Conservation (phyloP, 352 stramenopile genomes). For the Phytophthora rubi region DNA sequence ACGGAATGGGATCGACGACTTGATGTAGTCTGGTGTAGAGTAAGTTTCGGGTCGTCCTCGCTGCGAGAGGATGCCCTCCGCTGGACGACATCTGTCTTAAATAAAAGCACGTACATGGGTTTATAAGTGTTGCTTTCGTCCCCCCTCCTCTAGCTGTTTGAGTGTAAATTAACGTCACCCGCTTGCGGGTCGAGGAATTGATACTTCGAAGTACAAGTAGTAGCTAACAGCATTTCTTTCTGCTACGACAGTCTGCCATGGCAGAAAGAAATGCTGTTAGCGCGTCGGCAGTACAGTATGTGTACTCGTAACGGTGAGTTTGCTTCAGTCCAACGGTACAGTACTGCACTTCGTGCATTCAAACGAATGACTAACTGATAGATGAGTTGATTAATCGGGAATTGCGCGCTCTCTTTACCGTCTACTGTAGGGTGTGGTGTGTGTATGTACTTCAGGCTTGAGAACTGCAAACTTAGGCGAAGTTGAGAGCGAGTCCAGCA, state of each 20-base stretch:
- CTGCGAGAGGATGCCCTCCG: slow-evolving; percentile 25
- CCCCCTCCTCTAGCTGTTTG: slow-evolving; percentile 2
- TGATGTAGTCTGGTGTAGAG: slow-evolving; percentile 32
- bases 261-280: too few relatives aligned
- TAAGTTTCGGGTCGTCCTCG: slow-evolving; percentile 28
- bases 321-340: background rate
- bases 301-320: background rate
- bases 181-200: too few relatives aligned
- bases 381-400: slow-evolving; percentile 13
- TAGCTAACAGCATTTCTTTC: too few relatives aligned
- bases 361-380: background rate
- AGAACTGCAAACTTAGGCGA: slow-evolving; percentile 21
- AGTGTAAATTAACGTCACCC: background rate
- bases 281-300: too few relatives aligned
- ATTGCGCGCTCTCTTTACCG: slow-evolving; percentile 3
- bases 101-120: slow-evolving; percentile 36
- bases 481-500: slow-evolving; percentile 38
- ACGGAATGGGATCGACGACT: slow-evolving; percentile 33
- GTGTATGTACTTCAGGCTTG: slow-evolving; percentile 17
- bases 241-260: too few relatives aligned
- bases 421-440: slow-evolving; percentile 4
- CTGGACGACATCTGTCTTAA: slow-evolving; percentile 25
- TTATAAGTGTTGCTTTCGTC: slow-evolving; percentile 14
- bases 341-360: background rate
- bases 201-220: too few relatives aligned